A percentile compares a stretch with the other conserved stretches of the same genome.
phyloP scores from a whole-genome alignment of 2,329 filamentous ascomycete genomes.

The Aspergillus sp. region DNA sequence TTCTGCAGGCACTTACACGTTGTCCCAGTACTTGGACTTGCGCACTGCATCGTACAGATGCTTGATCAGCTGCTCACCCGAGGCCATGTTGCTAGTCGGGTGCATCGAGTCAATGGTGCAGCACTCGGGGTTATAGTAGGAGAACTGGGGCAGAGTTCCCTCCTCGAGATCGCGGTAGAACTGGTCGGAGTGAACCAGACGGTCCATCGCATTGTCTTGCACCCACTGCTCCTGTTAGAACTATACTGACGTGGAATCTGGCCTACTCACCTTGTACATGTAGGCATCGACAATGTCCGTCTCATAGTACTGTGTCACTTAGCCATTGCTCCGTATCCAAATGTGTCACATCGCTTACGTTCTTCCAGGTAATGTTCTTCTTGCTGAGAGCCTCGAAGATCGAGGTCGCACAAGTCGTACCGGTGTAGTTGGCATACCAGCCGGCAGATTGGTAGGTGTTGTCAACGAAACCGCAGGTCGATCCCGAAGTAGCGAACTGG shows the following conservation, averaged over 20 bases:
- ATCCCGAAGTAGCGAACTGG: constrained; percentile 43
- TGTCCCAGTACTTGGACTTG: constrained; percentile 43
- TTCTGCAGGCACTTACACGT: constrained; percentile 23
- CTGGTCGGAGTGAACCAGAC: constrained; percentile 31
- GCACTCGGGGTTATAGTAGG: constrained; percentile 50
- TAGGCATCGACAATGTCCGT: constrained; percentile 40
- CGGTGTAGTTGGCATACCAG: constrained; percentile 38
- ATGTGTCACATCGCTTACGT: constrained; percentile 19
- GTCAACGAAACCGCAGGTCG: constrained; percentile 36
- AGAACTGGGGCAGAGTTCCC: constrained; percentile 68
- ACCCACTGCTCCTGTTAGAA: constrained; percentile 30
- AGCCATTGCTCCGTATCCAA: neutral
- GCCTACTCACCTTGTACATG: constrained; percentile 34
- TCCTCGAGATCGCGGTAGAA: constrained; percentile 68
- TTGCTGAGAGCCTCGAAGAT: constrained; percentile 42
- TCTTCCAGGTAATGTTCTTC: constrained; percentile 43
- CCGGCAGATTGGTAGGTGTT: constrained; percentile 36
- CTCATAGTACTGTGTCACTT: constrained; percentile 36
- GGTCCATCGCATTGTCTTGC: constrained; percentile 39
- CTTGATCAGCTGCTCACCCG: constrained; percentile 44
- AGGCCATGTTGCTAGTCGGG: constrained; percentile 41
- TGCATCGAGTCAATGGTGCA: constrained; percentile 42
- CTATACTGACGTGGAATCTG: neutral
- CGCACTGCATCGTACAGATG: constrained; percentile 47
- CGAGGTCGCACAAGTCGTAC: constrained; percentile 36